Base-by-base conservation (phyloP, 345 rosid genomes). In the Bruguiera sexangula region DNA sequence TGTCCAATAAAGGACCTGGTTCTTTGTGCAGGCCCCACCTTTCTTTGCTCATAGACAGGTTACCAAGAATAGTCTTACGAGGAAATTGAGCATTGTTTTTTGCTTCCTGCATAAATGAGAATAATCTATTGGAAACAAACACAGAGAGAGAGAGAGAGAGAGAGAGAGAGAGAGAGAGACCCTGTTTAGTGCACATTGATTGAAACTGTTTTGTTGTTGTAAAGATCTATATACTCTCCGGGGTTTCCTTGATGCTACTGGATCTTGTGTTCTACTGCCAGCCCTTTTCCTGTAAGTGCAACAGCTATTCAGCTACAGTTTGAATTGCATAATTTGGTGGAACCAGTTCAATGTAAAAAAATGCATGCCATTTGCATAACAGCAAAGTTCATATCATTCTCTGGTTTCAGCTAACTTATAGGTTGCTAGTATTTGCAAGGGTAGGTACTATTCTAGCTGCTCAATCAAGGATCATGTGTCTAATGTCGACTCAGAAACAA, bases 251-350 rank as follows among this genome's bases (percentile, higher is more conserved):
- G 84, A 24, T n/a, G 78, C 66, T 70, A 75, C 85, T 15, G 82
- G 54, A 59, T 84, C 89, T 66, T 86, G 73, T 50, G 69, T 56
- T 74, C 73, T 80, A 10, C 79, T 60, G 50, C 86, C 83, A 19
- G 67, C 80, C 70, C 67, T 85, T 76, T 76, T 88, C 85, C 96
- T 90, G 83, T 30, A 75, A 57, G 68, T 50, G 22, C 34, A 66
- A 63, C 56, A 56, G 22, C n/a, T 19, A 48, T 27, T 75, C 32
- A 56, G 56, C 19, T 3, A 24, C 48, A 53, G 8, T 67, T n/a
- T 36, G 32, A 67, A 60, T 7, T 20, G 5, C 39, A 46, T 50
- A 18, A 13, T 32, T 16, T 34, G 22, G 8, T 6, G 20, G 7
- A 50, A 51, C 50, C 18, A 20, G n/a, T 20, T 7, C 46, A 24